Conservation (phyloP, 768 basidiomycete genomes). For the Kwoniella europaea region DNA sequence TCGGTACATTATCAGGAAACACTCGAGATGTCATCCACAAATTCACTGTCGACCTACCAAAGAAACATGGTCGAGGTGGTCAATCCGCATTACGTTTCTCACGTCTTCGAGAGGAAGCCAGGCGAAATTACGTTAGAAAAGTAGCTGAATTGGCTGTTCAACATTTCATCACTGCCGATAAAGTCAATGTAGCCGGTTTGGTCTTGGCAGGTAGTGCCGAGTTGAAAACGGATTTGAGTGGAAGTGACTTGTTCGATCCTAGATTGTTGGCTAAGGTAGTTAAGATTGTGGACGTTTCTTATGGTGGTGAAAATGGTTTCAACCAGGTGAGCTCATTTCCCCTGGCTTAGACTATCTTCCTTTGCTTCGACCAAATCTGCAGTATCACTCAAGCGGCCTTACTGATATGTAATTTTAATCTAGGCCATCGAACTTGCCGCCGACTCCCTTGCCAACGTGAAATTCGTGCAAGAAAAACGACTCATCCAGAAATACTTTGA, state of each 20-base stretch:
- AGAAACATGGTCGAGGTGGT: constrained; percentile 99
- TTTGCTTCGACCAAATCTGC: background rate
- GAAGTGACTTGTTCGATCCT: constrained; percentile 93
- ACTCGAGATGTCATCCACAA: constrained; percentile 97
- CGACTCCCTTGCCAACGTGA: constrained; percentile 95
- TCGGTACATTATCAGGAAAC: constrained; percentile 93
- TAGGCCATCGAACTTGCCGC: constrained; percentile 96
- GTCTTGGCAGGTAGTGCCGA: constrained; percentile 97
- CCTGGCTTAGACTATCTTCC: background rate
- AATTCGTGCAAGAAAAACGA: constrained; percentile 98
- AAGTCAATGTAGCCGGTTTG: constrained; percentile 94
- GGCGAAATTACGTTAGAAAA: constrained; percentile 99
- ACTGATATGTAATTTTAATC: background rate
- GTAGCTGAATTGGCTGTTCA: constrained; percentile 96
- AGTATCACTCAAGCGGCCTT: background rate
- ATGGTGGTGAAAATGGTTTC: constrained; percentile 98
- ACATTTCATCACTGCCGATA: constrained; percentile 96
- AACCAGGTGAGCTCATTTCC: constrained; percentile 71
- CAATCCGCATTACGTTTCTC: constrained; percentile 99
- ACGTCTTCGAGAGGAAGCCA: constrained; percentile 96
- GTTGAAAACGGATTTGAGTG: constrained; percentile 96
- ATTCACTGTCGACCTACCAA: constrained; percentile 97
- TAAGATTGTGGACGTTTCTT: constrained; percentile 97
- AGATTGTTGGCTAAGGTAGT: constrained; percentile 88
- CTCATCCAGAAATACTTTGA: constrained; percentile 98